Evolutionary conservation across 352 stramenopile genomes (phyloP), one percentile per base, ranked within the genome.

Genomic region (Globisporangium perplexum): DNA sequence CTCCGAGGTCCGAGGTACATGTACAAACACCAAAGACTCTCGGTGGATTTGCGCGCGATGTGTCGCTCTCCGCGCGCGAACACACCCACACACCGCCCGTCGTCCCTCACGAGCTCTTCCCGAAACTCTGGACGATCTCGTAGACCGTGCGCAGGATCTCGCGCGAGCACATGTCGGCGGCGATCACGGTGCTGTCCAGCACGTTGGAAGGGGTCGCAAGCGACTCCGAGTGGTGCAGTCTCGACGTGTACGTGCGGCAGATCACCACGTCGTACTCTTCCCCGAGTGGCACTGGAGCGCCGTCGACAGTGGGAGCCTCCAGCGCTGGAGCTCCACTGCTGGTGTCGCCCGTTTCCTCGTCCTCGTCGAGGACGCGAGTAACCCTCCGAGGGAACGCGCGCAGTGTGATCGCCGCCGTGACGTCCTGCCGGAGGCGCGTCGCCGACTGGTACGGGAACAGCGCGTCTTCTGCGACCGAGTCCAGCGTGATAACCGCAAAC

Each of bases 141-240:
- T 60, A 55, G 26, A 60, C 47, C 3, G 47, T 44, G 28, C 55
- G 55, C 47, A 60, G 55, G 47, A 60, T 55, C 47, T 60, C 55
- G 23, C 36, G 42, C 18, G 55, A 60, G 47, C 55, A 60, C 47
- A 60, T 60, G 38, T 60, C 55, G n/a, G 53, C 53, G 23, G 46
- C 36, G 24, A 41, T 3, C 17, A 59, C 53, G 0, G 43, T 33
- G 24, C 38, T 53, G 45, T 53, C 15, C n/a, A 53, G 35, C 53
- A 59, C 53, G 23, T 59, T 35, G 15, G 23, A 3, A n/a, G 53
- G 46, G 11, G 53, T 45, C 6, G 39, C 12, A 17, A 47, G 26
- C 18, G 44, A 23, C 15, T 47, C 42, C n/a, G 53, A 53, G 24
- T 52, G 35, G 15, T 59, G 53, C 33, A 59, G 46, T 6, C 26